Evolutionary conservation across 2,329 filamentous ascomycete genomes (phyloP).

Genomic region (Trichoderma sp.): DNA sequence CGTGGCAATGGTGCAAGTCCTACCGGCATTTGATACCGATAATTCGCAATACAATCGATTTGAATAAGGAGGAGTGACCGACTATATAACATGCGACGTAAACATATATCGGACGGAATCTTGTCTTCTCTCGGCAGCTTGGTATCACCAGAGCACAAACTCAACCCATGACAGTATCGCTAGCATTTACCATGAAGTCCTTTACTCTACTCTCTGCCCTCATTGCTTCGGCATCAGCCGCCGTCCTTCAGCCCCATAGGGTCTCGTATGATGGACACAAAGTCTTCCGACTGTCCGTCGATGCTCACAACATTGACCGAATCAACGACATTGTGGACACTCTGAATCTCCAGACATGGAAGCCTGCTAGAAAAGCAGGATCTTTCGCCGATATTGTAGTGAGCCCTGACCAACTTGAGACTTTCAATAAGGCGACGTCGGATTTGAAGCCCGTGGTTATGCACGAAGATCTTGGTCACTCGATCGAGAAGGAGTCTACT

Average conservation of each 20-base stretch:
- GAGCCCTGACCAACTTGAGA: conserved; percentile 32
- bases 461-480: conserved; percentile 40
- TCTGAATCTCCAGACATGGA: conserved; percentile 39
- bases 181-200: conserved; percentile 22
- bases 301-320: conserved; percentile 28
- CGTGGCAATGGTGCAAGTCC: background rate
- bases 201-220: conserved; percentile 21
- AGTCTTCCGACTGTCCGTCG: conserved; percentile 42
- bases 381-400: conserved; percentile 42
- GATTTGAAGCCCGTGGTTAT: conserved; percentile 35
- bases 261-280: conserved; percentile 45
- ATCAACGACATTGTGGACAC: conserved; percentile 35
- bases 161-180: background rate
- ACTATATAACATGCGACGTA: conserved; percentile 2
- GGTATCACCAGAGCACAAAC: background rate
- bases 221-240: conserved; percentile 22
- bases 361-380: conserved; percentile 34
- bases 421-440: conserved; percentile 33
- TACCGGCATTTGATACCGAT: background rate
- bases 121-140: background rate
- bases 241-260: conserved; percentile 10
- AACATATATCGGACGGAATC: background rate
- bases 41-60: background rate
- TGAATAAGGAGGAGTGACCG: background rate
- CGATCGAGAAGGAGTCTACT: conserved; percentile 36